phyloP scores from a whole-genome alignment of 352 stramenopile genomes.

The Phytophthora tubulina region DNA sequence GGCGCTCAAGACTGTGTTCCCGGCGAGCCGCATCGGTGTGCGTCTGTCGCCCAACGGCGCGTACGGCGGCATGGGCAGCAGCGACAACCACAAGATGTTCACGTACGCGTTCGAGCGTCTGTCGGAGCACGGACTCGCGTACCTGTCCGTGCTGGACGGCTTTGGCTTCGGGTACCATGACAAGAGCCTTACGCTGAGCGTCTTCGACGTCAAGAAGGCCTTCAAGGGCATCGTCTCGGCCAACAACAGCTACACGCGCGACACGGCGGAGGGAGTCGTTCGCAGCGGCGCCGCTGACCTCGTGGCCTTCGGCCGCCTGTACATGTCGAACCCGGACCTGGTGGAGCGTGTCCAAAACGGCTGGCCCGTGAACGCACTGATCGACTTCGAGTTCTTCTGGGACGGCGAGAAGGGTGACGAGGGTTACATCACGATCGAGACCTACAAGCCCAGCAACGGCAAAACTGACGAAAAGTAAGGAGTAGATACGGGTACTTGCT shows the following conservation, averaged over 20 bases:
- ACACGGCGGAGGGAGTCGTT: slow-evolving; percentile 17
- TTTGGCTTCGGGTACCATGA: slow-evolving; percentile 15
- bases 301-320: slow-evolving; percentile 22
- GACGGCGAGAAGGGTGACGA: slow-evolving; percentile 16
- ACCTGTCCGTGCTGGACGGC: slow-evolving; percentile 17
- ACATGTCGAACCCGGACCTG: slow-evolving; percentile 25
- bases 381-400: slow-evolving; percentile 25
- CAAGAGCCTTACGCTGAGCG: slow-evolving; percentile 3
- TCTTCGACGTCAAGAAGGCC: slow-evolving; percentile 26
- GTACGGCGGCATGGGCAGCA: slow-evolving; percentile 22
- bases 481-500: not conserved
- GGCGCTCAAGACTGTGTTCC: slow-evolving; percentile 13
- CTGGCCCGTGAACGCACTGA: slow-evolving; percentile 22
- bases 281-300: slow-evolving; percentile 15
- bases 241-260: slow-evolving; percentile 26
- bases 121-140: slow-evolving; percentile 9
- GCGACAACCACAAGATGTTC: slow-evolving; percentile 27
- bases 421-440: slow-evolving; percentile 21
- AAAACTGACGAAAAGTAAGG: not conserved
- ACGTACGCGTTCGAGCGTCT: slow-evolving; percentile 17
- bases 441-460: slow-evolving; percentile 17
- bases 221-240: slow-evolving; percentile 26
- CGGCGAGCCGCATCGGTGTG: slow-evolving; percentile 15
- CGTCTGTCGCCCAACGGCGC: slow-evolving; percentile 20
- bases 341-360: slow-evolving; percentile 24